phyloP scores from a whole-genome alignment of 1,284 basidiomycete species.

The Trichosporon sp. region DNA sequence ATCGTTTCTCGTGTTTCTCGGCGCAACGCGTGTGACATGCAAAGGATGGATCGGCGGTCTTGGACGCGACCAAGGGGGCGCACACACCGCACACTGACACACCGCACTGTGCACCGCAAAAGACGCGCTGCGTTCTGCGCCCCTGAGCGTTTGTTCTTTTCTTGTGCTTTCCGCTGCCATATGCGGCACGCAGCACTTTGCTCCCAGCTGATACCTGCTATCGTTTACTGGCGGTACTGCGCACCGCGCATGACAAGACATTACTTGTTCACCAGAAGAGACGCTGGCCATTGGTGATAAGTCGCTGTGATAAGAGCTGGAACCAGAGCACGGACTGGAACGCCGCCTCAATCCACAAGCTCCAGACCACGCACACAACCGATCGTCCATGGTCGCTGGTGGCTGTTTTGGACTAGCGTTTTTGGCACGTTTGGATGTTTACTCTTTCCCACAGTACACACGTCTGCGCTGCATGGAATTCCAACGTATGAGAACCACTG shows the following conservation, averaged over 20 bases:
- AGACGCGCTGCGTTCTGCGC: not conserved
- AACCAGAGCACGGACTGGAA: slow-evolving; percentile 1
- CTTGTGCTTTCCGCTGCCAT: no score
- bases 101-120: not conserved
- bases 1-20: no score
- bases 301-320: not conserved
- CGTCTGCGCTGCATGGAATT: no score
- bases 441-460: not conserved
- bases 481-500: not conserved
- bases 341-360: not conserved
- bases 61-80: not conserved
- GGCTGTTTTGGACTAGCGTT: not conserved
- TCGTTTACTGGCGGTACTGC: not conserved
- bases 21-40: not conserved
- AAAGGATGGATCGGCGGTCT: not conserved
- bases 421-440: not conserved
- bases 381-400: not conserved
- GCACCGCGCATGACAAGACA: not conserved
- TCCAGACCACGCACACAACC: no score
- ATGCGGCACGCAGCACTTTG: no score
- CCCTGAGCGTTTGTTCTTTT: not conserved
- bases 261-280: not conserved
- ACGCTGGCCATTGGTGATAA: not conserved
- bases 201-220: not conserved
- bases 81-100: no score